Evolutionary conservation across 2,329 filamentous ascomycete species (phyloP), one percentile per base, ranked within the genome.

Genomic region (Aureobasidium sp.): DNA sequence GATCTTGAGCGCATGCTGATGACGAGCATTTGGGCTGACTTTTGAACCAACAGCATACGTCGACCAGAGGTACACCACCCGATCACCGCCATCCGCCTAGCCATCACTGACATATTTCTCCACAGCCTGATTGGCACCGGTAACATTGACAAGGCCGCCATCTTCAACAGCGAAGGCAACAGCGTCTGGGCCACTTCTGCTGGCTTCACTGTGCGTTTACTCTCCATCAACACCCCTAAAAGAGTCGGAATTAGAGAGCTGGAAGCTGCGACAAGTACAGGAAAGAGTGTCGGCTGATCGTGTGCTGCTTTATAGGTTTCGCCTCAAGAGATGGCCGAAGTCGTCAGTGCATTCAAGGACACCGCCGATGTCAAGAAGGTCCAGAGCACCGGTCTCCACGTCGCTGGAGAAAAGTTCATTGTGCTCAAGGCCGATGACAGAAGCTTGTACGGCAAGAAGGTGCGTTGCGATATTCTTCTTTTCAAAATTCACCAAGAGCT

Each of bases 361-460:
- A 71, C 74, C 61, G 72, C 79, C 54, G 72, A 63, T 50, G 75
- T 79, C 61, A 82, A 85, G 72, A 79, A 83, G 65, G 81, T 88
- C 57, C 84, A 84, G 63, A 72, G 75, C 50, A 83, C 84, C 19
- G 91, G 91, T 59, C 69, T 96, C 65, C 79, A 88, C 72, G 71
- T 96, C 63, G 83, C 72, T 44, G 86, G 86, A 59, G 81, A 85
- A 67, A 86, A 88, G 71, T 96, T 85, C 70, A 79, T 96, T 68
- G 77, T 85, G 66, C 78, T 88, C 68, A 83, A 80, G 67, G 81
- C 84, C 49, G 87, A 90, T 57, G 89, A 86, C 27, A 79, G 85
- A 68, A 85, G 82, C 73, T 72, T 95, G 63, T 95, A 95, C 71
- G 88, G 83, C 60, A 89, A 90, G 80, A 84, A 89, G 81, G 90